A percentile compares a stretch with the other conserved stretches of the same genome.
Evolutionary conservation across 2,329 filamentous ascomycete species (phyloP).

Genomic region (Tolypocladium ovalisporum): DNA sequence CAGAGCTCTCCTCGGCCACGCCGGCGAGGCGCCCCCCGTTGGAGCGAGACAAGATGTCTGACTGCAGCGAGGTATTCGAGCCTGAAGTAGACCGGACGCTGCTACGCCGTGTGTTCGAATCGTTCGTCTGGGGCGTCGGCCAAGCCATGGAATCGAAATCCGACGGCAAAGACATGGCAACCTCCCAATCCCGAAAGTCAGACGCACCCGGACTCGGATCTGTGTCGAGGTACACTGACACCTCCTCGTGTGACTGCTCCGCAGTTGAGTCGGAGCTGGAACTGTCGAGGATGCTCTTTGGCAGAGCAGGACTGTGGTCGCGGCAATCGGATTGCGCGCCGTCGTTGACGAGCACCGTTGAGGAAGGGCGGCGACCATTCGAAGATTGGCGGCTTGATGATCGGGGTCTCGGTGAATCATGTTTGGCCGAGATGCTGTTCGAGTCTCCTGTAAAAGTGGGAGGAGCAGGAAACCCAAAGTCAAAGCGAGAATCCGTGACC

Average conservation of each 20-base stretch:
- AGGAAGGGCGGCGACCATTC: neutral
- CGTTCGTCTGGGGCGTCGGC: neutral
- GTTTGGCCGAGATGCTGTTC: neutral
- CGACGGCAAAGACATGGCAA: constrained; percentile 2
- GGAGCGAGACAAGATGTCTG: constrained; percentile 1
- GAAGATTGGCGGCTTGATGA: constrained; percentile 1
- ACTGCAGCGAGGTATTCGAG: constrained; percentile 4
- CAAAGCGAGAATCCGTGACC: constrained; percentile 17
- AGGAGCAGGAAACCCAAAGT: constrained; percentile 24
- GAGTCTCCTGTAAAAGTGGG: constrained; percentile 8
- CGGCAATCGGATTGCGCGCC: neutral
- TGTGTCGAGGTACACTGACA: constrained; percentile 15
- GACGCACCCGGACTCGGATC: constrained; percentile 26
- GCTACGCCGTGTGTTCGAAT: neutral
- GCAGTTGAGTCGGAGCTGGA: constrained; percentile 9
- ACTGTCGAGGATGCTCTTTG: neutral
- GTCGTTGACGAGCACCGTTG: neutral
- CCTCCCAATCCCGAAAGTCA: constrained; percentile 26
- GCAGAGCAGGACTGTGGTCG: neutral
- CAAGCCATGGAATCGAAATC: neutral
- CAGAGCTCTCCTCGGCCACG: constrained; percentile 2
- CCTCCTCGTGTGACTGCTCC: constrained; percentile 4
- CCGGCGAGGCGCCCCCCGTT: neutral
- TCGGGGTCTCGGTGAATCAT: neutral
- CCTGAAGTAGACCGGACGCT: constrained; percentile 4